Evolutionary conservation across 2,329 filamentous ascomycete genomes (phyloP), one percentile per base, ranked within the genome.

Genomic region (Penicillium olsonii): DNA sequence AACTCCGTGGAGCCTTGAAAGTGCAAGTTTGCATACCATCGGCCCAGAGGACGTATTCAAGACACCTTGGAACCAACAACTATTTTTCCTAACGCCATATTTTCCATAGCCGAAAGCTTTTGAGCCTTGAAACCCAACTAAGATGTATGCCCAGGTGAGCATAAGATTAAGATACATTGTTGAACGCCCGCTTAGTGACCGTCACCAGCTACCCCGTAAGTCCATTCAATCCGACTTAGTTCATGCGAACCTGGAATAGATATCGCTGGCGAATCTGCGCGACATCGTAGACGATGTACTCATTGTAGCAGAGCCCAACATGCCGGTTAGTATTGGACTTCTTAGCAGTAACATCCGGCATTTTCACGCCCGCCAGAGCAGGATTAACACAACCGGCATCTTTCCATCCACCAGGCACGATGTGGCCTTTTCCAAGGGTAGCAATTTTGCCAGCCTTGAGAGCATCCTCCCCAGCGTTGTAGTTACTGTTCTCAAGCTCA

Each of bases 371-470:
- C 49, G 80, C 74, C 37, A 95, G 73, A 2, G 79, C 77, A 2
- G 80, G 74, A 59, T 90, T 80, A 7, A 92, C 79, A 44, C 77
- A 80, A 2, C 73, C 74, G 0, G 88, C 90, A 67, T 95, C 89
- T 67, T 89, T 89, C 90, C 90, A 95, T 37, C 75, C 75, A 15
- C 68, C 73, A 1, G 90, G 90, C 0, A 83, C 84, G 0, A 75
- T 84, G 5, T 42, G 56, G 2, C 90, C 90, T 64, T 83, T 78
- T 8, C 90, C 90, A 72, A 83, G 85, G 0, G 90, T 95, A 2
- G 86, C 84, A 34, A 83, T 71, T 64, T 82, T 79, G 14, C 84
- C 84, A 1, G 79, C 71, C 2, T 73, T 67, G 54, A 82, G 83
- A 0, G 87, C 87, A 33, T 79, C 76, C 5, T 84, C 77, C 0